Base-by-base conservation (phyloP, 2,329 filamentous ascomycete genomes). In the Aspergillus carbonarius region DNA sequence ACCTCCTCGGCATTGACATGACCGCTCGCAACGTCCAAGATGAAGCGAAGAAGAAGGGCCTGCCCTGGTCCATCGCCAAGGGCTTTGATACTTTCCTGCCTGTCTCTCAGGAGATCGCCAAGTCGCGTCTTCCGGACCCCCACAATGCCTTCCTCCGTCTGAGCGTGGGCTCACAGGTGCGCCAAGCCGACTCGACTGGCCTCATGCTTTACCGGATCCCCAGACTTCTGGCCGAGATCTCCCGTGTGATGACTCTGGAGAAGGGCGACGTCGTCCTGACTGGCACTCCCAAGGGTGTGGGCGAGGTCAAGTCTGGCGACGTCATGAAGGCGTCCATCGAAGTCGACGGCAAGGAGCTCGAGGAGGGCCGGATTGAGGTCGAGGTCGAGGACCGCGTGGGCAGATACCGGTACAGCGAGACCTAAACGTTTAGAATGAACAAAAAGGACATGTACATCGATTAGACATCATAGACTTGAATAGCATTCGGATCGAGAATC, bases 81-180 rank as follows among this genome's bases (percentile, higher is more conserved):
- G 95, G 95, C 48, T 99, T 98, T 74, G 95, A 99, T 76, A 98
- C 95, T 3, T 99, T 99, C 81, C 83, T 96, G 53, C 95, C 95
- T 59, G 84, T 99, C 71, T 91, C 89, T 74, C 81, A 88, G 63
- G 82, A 91, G 56, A 96, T 99, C 69, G 81, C 87, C 66, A 96
- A 96, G 80, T 82, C 85, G 35, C 82, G 84, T 64, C 92, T 99
- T 66, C 85, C 89, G 12, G 87, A 98, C 77, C 95, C 95, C 32
- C 93, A 98, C 74, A 86, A 93, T 69, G 88, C 91, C 17, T 90
- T 96, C 78, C 80, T 99, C 62, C 96, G 89, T 76, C 84, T 99
- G 58, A 88, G 83, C 54, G 91, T 99, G 71, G 96, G 97, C 76
- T 85, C 86, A 63, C 80, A 90, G 74, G 79, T 86, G 67, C 87